Percentiles rank a stretch among this genome's conserved stretches.
phyloP scores from a whole-genome alignment of 2,329 filamentous ascomycete species.

The Ophiocordyceps unilateralis region DNA sequence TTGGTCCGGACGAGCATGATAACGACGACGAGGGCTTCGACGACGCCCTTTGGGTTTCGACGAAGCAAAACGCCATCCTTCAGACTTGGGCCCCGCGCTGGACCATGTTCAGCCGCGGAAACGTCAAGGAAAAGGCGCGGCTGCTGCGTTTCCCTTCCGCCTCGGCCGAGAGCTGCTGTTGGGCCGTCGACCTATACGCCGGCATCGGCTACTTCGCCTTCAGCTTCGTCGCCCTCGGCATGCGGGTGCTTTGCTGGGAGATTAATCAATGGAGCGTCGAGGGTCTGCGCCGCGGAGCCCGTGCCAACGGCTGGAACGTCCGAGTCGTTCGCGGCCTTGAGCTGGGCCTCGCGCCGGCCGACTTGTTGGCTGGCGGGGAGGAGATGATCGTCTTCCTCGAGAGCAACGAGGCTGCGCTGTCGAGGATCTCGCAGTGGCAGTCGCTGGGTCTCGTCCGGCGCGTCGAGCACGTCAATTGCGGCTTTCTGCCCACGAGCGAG shows the following conservation, averaged over 20 bases:
- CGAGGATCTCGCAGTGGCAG: constrained; percentile 20
- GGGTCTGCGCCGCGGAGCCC: constrained; percentile 59
- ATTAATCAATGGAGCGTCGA: constrained; percentile 80
- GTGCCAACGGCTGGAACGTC: constrained; percentile 48
- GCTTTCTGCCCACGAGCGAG: constrained; percentile 41
- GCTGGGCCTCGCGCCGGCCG: constrained; percentile 18
- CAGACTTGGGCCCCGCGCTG: constrained; percentile 80
- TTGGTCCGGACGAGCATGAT: constrained; percentile 34
- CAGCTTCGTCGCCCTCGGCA: constrained; percentile 55
- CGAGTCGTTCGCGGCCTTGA: constrained; percentile 30
- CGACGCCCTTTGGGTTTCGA: constrained; percentile 59
- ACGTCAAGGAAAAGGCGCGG: constrained; percentile 74
- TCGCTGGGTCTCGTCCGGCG: constrained; percentile 15
- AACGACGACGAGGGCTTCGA: constrained; percentile 33
- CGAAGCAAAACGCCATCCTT: constrained; percentile 59
- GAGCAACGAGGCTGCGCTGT: constrained; percentile 40
- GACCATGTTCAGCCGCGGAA: constrained; percentile 91
- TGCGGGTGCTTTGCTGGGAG: constrained; percentile 74
- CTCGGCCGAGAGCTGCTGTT: constrained; percentile 10
- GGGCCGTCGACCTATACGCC: constrained; percentile 69
- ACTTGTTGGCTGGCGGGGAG: constrained; percentile 24
- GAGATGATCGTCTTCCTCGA: constrained; percentile 52
- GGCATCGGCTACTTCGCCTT: constrained; percentile 93
- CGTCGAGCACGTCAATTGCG: constrained; percentile 45
- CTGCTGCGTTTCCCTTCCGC: constrained; percentile 34